These are phyloP conservation scores for Fusarium staphyleae DNA, from an alignment of 2,329 filamentous ascomycete species.

Conservation along the genomic window DNA sequence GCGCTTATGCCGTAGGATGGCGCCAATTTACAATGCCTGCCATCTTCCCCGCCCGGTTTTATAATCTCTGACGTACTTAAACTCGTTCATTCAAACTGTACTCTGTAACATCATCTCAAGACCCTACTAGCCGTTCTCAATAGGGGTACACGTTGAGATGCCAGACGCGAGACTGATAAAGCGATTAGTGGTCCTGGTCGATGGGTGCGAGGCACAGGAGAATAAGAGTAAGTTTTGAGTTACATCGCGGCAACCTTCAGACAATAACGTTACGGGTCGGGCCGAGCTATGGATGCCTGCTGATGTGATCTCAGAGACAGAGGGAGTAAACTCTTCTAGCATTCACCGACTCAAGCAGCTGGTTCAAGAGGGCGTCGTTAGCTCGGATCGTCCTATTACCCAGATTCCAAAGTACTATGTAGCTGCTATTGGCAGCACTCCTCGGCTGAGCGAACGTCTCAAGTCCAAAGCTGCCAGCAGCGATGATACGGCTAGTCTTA, in stretches of 20 bases:
- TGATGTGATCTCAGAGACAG: constrained; percentile 16
- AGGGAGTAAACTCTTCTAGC: constrained; percentile 29
- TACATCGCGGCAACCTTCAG: too few species aligned
- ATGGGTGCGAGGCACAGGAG: constrained; percentile 26
- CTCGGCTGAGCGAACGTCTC: constrained; percentile 29
- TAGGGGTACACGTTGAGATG: constrained; percentile 12
- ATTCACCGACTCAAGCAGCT: constrained; percentile 32
- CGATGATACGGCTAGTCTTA: constrained; percentile 28
- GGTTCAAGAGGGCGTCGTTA: constrained; percentile 21
- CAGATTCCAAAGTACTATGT: constrained; percentile 34
- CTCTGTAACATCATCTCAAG: not conserved
- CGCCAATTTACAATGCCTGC: not conserved
- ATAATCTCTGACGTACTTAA: too few species aligned
- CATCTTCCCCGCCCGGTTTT: constrained; percentile 1
- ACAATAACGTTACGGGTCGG: not conserved
- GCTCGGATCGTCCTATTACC: constrained; percentile 2
- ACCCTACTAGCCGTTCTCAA: not conserved
- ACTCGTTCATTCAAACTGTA: too few species aligned
- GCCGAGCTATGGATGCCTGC: not conserved
- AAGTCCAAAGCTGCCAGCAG: constrained; percentile 8
- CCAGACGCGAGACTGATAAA: constrained; percentile 23
- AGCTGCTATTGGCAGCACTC: constrained; percentile 4
- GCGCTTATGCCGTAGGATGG: not conserved
- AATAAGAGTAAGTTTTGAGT: constrained; percentile 25
- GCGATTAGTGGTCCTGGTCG: constrained; percentile 33